phyloP scores from a whole-genome alignment of 116 monocot genomes.

The Papilionanthe hybrid region DNA sequence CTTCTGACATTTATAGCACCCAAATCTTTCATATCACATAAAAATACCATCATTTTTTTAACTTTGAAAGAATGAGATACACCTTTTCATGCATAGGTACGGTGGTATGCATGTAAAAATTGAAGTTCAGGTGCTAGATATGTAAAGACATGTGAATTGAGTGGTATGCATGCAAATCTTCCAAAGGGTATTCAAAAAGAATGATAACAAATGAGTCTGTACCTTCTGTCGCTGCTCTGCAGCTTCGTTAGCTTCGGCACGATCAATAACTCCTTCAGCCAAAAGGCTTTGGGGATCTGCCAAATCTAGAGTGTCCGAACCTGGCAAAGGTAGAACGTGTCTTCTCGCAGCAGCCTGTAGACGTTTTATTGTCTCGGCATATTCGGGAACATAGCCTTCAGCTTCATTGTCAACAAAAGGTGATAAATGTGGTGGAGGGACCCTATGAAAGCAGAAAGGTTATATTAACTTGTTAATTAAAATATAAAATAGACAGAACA shows the following conservation, averaged over 20 bases:
- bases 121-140: too few species aligned
- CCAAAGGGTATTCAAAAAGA: neutral
- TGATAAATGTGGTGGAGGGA: slow-evolving; percentile 89
- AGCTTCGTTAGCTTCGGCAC: slow-evolving; percentile 74
- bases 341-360: slow-evolving; percentile 69
- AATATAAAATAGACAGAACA: neutral
- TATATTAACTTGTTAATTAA: neutral
- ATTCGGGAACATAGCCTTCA: slow-evolving; percentile 93
- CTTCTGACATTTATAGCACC: too few species aligned
- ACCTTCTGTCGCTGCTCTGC: slow-evolving; percentile 70
- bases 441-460: slow-evolving; percentile 27
- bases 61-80: too few species aligned
- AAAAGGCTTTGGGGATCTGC: slow-evolving; percentile 50
- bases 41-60: too few species aligned
- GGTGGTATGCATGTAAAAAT: too few species aligned
- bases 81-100: too few species aligned
- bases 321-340: slow-evolving; percentile 77
- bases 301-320: slow-evolving; percentile 39
- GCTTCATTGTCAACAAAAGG: slow-evolving; percentile 95
- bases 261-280: slow-evolving; percentile 71
- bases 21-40: too few species aligned
- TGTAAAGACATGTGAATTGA: too few species aligned
- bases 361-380: slow-evolving; percentile 81
- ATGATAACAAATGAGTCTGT: neutral
- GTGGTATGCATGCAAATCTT: too few species aligned